Percentiles rank a stretch among this genome's conserved stretches.
phyloP scores from a whole-genome alignment of 331 rosid genomes.

The Stylosanthes scabra region DNA sequence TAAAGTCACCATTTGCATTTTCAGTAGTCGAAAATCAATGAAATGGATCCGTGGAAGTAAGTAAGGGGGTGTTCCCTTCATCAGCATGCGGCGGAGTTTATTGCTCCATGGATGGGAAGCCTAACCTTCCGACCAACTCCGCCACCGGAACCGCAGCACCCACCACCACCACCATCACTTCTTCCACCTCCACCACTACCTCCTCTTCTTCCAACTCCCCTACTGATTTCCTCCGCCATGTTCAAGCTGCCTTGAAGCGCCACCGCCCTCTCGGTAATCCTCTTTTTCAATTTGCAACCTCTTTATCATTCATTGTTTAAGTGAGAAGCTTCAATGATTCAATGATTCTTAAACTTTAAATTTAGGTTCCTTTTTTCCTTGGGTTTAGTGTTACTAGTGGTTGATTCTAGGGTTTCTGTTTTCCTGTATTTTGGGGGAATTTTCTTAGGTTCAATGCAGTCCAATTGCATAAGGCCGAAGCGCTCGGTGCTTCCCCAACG shows the following conservation, averaged over 20 bases:
- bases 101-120: conserved; percentile 90
- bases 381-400: conserved; percentile 18
- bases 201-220: conserved; percentile 56
- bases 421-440: conserved; percentile 2
- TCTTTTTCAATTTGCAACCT: not conserved
- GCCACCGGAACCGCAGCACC: conserved; percentile 41
- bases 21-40: not conserved
- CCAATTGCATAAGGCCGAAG: conserved; percentile 66
- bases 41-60: not conserved
- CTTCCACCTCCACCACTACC: conserved; percentile 37
- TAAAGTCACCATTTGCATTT: not conserved
- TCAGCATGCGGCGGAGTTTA: conserved; percentile 71
- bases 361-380: not conserved
- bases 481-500: conserved; percentile 61
- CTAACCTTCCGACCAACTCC: conserved; percentile 63
- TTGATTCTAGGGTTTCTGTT: not conserved
- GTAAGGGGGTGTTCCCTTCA: not conserved
- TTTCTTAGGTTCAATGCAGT: conserved; percentile 57
- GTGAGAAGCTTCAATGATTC: not conserved
- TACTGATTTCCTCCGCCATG: conserved; percentile 75
- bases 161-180: conserved; percentile 31
- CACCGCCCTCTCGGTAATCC: conserved; percentile 84
- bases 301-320: not conserved
- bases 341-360: not conserved
- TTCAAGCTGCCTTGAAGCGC: conserved; percentile 93